A percentile compares a stretch with the other conserved stretches of the same genome.
phyloP scores from a whole-genome alignment of 495 filamentous ascomycete genomes.

The Penicillium paradoxum region DNA sequence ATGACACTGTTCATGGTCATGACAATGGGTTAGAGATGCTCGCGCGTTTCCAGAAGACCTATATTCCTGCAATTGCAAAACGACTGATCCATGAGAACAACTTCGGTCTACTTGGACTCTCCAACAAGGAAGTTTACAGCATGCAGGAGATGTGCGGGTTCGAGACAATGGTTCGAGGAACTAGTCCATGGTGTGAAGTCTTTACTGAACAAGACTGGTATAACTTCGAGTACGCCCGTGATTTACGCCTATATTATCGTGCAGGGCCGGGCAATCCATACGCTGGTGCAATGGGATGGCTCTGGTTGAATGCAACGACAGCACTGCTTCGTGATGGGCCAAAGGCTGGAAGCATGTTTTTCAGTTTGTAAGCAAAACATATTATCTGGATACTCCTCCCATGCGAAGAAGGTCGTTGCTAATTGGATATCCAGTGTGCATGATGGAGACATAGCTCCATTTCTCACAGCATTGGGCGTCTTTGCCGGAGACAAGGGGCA shows the following conservation, averaged over 20 bases:
- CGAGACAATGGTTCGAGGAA: conserved; percentile 50
- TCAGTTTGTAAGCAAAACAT: conserved; percentile 49
- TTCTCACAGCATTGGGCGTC: conserved; percentile 51
- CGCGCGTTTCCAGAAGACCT: conserved; percentile 42
- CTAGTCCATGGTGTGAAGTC: conserved; percentile 53
- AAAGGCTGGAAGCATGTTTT: conserved; percentile 46
- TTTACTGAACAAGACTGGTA: conserved; percentile 55
- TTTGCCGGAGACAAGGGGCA: conserved; percentile 39
- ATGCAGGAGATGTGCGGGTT: conserved; percentile 64
- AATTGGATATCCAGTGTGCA: conserved; percentile 41
- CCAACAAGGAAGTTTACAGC: conserved; percentile 47
- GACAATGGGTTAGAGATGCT: conserved; percentile 46
- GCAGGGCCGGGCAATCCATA: conserved; percentile 56
- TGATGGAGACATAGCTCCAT: conserved; percentile 55
- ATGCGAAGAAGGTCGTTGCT: background rate
- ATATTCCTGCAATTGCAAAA: conserved; percentile 42
- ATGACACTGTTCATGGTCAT: conserved; percentile 45
- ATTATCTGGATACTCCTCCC: background rate
- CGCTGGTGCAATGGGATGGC: conserved; percentile 54
- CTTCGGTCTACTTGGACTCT: conserved; percentile 29
- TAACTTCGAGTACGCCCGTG: conserved; percentile 57
- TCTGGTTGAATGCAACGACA: conserved; percentile 58
- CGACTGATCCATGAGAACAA: conserved; percentile 42
- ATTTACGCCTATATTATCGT: conserved; percentile 57
- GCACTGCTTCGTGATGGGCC: conserved; percentile 46